Base-by-base conservation (phyloP, 140 eudicot genomes). In the Bidens hawaiensis region DNA sequence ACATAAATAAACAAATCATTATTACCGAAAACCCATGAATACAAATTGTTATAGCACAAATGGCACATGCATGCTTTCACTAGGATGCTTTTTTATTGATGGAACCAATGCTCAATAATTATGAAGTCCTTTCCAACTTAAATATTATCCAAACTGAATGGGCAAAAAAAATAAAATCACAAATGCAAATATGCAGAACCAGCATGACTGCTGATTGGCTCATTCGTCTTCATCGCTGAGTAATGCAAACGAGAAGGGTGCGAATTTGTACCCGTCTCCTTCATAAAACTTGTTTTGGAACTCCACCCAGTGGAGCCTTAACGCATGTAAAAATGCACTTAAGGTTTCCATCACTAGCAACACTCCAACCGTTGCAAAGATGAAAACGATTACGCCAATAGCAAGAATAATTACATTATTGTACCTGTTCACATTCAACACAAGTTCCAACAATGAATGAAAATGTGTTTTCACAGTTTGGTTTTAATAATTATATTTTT, bases 241-340 rank as follows among this genome's bases (percentile, higher is more conserved):
- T 63, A 76, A 75, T 42, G 81, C 63, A 65, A 84, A 91, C 9
- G 98, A 70, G 76, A 84, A 91, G 3, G 98, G 98, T 13, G 64
- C 60, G 17, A 91, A 91, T 52, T 84, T 84, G 87, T 91, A 91
- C 9, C 98, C 98, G 51, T 91, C 94, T 40, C 98, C 98, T 74
- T 84, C 94, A 62, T 91, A 91, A 16, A 91, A 91, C 85, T 91
- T 91, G 79, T 84, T 87, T 59, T 87, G 96, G 60, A 84, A 91
- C 76, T 91, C 98, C 49, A 91, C 98, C 98, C 98, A 91, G 58
- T 91, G 98, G 54, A 91, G 98, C 63, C 98, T 79, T 33, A 91
- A 66, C 0, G 98, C 98, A 36, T 91, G 98, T 52, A 91, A 74
- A 76, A 87, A 91, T 23, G 98, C 98, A 74, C 98, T 84, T 11